These are phyloP conservation scores for Fusarium sambucinum DNA, from an alignment of 2,329 filamentous ascomycete species.

Conservation along the genomic window DNA sequence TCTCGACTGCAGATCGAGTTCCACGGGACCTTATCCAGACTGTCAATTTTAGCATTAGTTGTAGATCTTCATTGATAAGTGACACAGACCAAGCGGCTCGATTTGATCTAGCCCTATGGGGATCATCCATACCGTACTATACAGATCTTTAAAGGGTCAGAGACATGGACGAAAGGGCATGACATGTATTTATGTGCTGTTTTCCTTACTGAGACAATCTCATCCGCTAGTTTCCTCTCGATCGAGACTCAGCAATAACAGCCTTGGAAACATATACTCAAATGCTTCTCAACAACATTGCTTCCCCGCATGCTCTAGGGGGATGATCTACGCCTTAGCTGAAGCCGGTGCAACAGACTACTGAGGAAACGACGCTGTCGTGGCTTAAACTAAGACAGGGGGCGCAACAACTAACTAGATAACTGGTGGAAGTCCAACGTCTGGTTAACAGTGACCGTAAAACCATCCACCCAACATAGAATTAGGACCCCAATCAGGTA, in stretches of 20 bases:
- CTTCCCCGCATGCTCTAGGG: background rate
- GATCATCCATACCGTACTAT: background rate
- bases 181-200: background rate
- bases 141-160: background rate
- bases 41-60: background rate
- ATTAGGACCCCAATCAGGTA: background rate
- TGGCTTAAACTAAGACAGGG: background rate
- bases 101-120: background rate
- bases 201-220: background rate
- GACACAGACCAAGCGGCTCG: background rate
- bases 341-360: background rate
- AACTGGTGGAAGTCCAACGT: background rate
- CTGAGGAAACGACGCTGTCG: conserved; percentile 4
- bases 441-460: background rate
- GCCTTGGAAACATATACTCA: too few relatives aligned
- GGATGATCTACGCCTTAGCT: background rate
- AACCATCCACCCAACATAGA: background rate
- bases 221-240: background rate
- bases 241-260: background rate
- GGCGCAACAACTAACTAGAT: background rate
- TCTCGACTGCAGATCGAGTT: background rate
- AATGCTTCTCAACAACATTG: background rate
- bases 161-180: background rate
- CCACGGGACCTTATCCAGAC: background rate
- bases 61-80: background rate